Evolutionary conservation across 2,329 filamentous ascomycete species (phyloP), one percentile per base, ranked within the genome.

Genomic region (Acephala macrosclerotiorum): DNA sequence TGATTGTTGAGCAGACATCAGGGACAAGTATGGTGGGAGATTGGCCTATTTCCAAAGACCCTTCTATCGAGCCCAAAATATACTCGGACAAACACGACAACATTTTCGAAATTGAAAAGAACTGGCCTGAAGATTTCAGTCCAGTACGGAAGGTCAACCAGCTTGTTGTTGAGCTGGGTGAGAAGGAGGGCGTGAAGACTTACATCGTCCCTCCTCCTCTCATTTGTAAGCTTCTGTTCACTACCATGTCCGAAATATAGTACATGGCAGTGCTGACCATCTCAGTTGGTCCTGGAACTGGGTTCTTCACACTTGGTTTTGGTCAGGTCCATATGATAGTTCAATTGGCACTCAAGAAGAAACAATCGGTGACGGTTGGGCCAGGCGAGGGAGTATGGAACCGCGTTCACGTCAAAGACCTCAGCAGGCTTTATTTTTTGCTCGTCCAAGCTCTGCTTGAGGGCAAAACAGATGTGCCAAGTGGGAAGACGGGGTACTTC

Each of bases 11-110:
- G 36, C 25, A 79, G 74, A 80, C 77, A 0, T 80, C 80, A 1
- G 81, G 82, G 2, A 77, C 78, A 0, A 82, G 81, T 2, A 82
- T 81, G 55, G 63, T 85, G 0, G 77, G 75, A 2, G 82, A 83
- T 66, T 75, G 74, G 36, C 80, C 81, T 0, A 72, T 82, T 22
- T 77, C 77, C 0, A 71, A 74, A 22, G 58, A 66, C 0, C 75
- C 29, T 33, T 9, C 73, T 36, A 57, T 72, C 12, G 76, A 79
- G 57, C 65, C 71, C 1, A 75, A 75, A 14, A 70, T 75, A 47
- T 80, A 83, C 65, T 79, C 79, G 51, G 82, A 84, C 70, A 73
- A 66, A 3, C 53, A 78, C 4, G 79, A 82, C 9, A 77, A 83
- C 58, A 75, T 85, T 22, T 84, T 81, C 66, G 74, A 66, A 8